Evolutionary conservation across 2,329 filamentous ascomycete species (phyloP).

Genomic region (Neonectria hederae): DNA sequence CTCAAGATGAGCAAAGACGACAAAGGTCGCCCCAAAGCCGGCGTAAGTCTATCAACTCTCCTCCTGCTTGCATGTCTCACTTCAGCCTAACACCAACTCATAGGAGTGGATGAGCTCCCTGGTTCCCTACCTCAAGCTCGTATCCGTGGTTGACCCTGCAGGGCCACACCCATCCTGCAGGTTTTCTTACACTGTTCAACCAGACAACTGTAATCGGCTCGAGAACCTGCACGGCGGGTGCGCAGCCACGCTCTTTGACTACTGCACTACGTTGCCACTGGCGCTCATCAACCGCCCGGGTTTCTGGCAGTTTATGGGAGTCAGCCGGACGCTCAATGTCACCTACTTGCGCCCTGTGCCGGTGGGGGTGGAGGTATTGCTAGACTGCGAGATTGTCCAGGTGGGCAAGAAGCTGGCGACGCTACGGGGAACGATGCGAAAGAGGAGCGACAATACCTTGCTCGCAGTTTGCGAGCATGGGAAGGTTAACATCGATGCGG

Average conservation of each 20-base stretch:
- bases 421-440: conserved; percentile 64
- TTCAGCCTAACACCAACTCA: neutral
- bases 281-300: conserved; percentile 65
- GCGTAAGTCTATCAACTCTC: conserved; percentile 38
- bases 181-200: conserved; percentile 61
- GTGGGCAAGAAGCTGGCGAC: conserved; percentile 64
- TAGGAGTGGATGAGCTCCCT: conserved; percentile 59
- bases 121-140: conserved; percentile 53
- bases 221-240: conserved; percentile 70
- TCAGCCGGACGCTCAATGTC: conserved; percentile 71
- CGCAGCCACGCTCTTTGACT: conserved; percentile 73
- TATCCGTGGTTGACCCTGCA: conserved; percentile 42
- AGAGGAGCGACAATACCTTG: conserved; percentile 61
- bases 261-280: conserved; percentile 68
- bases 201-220: conserved; percentile 62
- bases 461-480: conserved; percentile 70
- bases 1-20: conserved; percentile 42
- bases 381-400: conserved; percentile 68
- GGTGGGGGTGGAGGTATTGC: conserved; percentile 57
- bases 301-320: conserved; percentile 70
- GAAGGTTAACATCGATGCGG: conserved; percentile 68
- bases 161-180: conserved; percentile 51
- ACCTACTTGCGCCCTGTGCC: conserved; percentile 73
- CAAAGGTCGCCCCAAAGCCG: conserved; percentile 42
- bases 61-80: neutral